Evolutionary conservation across 108 stramenopile species (phyloP).

Genomic region (Skeletonema menzelii): DNA sequence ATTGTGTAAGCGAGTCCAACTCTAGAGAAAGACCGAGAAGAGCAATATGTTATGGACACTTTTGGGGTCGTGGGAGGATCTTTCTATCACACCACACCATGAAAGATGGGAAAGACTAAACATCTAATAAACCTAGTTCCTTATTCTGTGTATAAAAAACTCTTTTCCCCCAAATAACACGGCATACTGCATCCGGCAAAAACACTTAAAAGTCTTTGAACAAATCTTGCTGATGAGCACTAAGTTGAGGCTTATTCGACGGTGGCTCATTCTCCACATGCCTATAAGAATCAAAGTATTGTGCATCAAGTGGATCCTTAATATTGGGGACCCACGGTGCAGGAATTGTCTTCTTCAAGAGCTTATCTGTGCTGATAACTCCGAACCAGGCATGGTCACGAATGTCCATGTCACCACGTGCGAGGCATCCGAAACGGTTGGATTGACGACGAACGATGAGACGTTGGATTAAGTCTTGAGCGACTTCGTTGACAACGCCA

Average conservation of each 20-base stretch:
- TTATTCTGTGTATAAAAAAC: no score
- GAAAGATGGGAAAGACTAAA: not conserved
- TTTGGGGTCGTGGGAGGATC: no score
- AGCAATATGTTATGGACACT: no score
- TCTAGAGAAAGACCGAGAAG: no score
- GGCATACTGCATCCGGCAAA: not conserved
- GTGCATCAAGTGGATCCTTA: slow-evolving; percentile 91
- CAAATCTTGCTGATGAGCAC: slow-evolving; percentile 69
- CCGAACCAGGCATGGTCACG: slow-evolving; percentile 96
- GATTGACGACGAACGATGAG: slow-evolving; percentile 90
- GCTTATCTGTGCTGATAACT: slow-evolving; percentile 87
- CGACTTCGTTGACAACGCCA: slow-evolving; percentile 82
- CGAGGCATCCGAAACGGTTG: slow-evolving; percentile 88
- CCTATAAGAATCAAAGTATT: slow-evolving; percentile 96
- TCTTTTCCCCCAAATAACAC: not conserved
- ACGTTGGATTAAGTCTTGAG: slow-evolving; percentile 88
- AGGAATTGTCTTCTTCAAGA: slow-evolving; percentile 78
- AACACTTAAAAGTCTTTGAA: slow-evolving; percentile 77
- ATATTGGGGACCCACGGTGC: slow-evolving; percentile 97
- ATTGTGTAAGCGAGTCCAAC: no score
- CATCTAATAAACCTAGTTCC: not conserved
- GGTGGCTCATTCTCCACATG: slow-evolving; percentile 93
- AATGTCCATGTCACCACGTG: slow-evolving; percentile 90
- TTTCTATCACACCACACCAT: no score
- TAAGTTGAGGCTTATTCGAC: slow-evolving; percentile 71